Percentiles rank a stretch among this genome's conserved stretches.
These are phyloP conservation scores for Candida sphagnicola DNA, from an alignment of 805 yeast genomes.

Conservation along the genomic window DNA sequence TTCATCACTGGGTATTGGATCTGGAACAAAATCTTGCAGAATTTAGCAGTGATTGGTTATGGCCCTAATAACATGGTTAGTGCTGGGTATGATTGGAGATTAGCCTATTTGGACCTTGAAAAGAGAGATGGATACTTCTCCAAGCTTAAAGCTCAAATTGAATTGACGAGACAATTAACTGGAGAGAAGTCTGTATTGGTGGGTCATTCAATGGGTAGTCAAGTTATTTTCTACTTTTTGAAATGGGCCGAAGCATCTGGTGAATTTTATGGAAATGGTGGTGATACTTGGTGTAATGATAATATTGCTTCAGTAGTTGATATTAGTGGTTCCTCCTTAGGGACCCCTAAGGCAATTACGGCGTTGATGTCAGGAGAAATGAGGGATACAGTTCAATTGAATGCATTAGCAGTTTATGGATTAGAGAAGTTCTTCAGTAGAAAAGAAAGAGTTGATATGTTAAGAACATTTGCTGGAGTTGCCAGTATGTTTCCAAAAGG, in stretches of 20 bases:
- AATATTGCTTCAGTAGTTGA: conserved; percentile 79
- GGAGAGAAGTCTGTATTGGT: conserved; percentile 71
- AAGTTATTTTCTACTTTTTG: conserved; percentile 79
- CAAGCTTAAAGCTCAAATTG: conserved; percentile 70
- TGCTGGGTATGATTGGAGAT: conserved; percentile 96
- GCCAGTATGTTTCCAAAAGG: conserved; percentile 97
- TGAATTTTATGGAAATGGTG: conserved; percentile 83
- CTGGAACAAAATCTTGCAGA: conserved; percentile 95
- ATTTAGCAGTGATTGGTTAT: conserved; percentile 89
- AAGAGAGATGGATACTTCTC: conserved; percentile 82
- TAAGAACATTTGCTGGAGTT: conserved; percentile 87
- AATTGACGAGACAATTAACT: conserved; percentile 45
- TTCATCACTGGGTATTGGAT: conserved; percentile 98
- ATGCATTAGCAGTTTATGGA: conserved; percentile 89
- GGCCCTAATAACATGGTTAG: conserved; percentile 86
- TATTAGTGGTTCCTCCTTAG: conserved; percentile 84
- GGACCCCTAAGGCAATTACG: conserved; percentile 92
- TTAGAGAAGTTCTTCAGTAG: conserved; percentile 90
- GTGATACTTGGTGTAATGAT: conserved; percentile 80
- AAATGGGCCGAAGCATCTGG: conserved; percentile 97
- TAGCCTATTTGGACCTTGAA: conserved; percentile 85
- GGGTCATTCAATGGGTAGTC: conserved; percentile 98
- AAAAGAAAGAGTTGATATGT: conserved; percentile 81
- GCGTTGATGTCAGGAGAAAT: conserved; percentile 96
- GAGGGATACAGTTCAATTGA: conserved; percentile 95